Conservation (phyloP, 495 filamentous ascomycete genomes). For the Cercophora newfieldiana region DNA sequence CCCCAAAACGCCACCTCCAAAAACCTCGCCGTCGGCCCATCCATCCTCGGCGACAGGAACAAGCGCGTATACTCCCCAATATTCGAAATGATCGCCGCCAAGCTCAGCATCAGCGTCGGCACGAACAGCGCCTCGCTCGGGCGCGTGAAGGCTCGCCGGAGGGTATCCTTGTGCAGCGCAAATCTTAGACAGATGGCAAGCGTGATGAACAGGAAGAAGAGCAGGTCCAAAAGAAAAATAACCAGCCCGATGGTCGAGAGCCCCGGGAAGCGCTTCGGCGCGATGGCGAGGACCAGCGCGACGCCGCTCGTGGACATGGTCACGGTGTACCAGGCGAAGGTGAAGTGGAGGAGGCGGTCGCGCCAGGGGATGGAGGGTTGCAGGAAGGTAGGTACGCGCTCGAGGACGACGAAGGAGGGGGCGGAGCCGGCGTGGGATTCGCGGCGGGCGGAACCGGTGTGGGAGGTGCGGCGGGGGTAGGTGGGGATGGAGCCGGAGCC, state of each 20-base stretch:
- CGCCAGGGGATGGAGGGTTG: conserved; percentile 34
- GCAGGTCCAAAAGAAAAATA: conserved; percentile 63
- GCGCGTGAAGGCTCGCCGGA: conserved; percentile 58
- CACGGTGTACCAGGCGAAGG: conserved; percentile 72
- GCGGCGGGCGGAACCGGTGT: background rate
- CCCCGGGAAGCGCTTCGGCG: conserved; percentile 60
- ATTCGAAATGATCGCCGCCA: conserved; percentile 62
- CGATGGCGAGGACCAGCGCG: conserved; percentile 58
- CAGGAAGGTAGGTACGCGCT: conserved; percentile 31
- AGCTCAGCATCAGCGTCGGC: conserved; percentile 64
- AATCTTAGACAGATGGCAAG: conserved; percentile 58
- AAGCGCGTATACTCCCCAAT: conserved; percentile 55
- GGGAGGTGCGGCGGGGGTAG: too few relatives aligned
- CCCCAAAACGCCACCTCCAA: conserved; percentile 53
- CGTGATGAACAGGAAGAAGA: conserved; percentile 57
- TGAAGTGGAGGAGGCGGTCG: conserved; percentile 62
- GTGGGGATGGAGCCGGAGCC: background rate
- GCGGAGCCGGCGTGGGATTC: background rate
- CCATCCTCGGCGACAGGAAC: conserved; percentile 41
- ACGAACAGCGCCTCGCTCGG: conserved; percentile 68
- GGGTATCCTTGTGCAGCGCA: conserved; percentile 48
- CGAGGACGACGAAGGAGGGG: conserved; percentile 15
- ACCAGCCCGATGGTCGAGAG: conserved; percentile 59
- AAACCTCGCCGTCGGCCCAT: conserved; percentile 41
- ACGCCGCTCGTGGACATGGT: conserved; percentile 69